Evolutionary conservation across 805 yeast species (phyloP), one percentile per base, ranked within the genome.

Genomic region (Candida insectorum): DNA sequence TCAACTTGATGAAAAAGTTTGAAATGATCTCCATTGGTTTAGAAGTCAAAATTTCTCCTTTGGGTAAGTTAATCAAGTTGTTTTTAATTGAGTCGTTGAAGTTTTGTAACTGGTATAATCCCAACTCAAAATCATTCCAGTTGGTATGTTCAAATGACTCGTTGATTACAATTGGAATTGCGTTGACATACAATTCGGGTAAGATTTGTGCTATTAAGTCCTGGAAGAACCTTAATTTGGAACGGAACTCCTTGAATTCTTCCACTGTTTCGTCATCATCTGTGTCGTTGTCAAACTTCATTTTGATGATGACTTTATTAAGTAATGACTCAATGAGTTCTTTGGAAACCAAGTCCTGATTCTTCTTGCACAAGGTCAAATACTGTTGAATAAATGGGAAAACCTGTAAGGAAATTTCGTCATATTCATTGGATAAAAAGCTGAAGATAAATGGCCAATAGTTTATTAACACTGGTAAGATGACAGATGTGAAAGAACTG

Each of bases 51-150:
- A 87, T 70, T 57, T 80, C 81, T 14, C 66, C 69, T 52, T 85
- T 80, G 26, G 82, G 81, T 25, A 84, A 51, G 47, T 79, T 79
- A 58, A 87, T 75, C n/a, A 81, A 57, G 45, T 86, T 86, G 48
- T 80, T 84, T 56, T 86, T 77, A 37, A 89, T 66, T 36, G 85
- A 75, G 40, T 91, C 97, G 31, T 88, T 79, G 44, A 81, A 79
- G 44, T 80, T 82, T 33, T 78, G 75, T 51, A 93, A 71, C 59
- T 89, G 94, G 54, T 71, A 88, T 33, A 93, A 65, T 3, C 96
- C 97, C 43, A 93, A 69, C 58, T 93, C 99, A 24, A 86, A 69
- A 17, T 73, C 76, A 53, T 87, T 76, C 97, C 97, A 89, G 12
- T 31, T 31, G n/a, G 28, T 37, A 8, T 30, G 29, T n/a, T 36